A percentile compares a stretch with the other conserved stretches of the same genome.
Evolutionary conservation across 495 filamentous ascomycete genomes (phyloP).

Genomic region (Penicillium psychrofluorescens): DNA sequence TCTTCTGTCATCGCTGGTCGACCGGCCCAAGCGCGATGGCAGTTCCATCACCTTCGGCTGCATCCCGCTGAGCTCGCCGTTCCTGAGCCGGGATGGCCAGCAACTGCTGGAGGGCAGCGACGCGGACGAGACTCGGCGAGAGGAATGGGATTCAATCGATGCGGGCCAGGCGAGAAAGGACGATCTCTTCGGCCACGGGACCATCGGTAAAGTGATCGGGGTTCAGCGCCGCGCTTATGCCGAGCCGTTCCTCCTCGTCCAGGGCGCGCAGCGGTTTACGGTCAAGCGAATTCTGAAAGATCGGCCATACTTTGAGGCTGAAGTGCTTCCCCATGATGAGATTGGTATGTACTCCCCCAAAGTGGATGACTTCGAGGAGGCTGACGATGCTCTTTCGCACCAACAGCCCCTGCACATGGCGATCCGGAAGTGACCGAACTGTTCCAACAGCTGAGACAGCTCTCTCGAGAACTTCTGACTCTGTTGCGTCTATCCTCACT

Average conservation of each 20-base stretch:
- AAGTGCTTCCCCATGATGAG: conserved; percentile 57
- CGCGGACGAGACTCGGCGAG: conserved; percentile 28
- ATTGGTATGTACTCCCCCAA: conserved; percentile 32
- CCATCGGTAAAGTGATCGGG: conserved; percentile 73
- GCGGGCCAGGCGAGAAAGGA: conserved; percentile 56
- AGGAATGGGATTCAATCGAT: conserved; percentile 40
- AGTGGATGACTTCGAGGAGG: too few species aligned
- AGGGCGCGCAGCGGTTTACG: conserved; percentile 71
- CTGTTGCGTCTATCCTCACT: conserved; percentile 72
- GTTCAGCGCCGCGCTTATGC: conserved; percentile 73
- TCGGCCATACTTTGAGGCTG: conserved; percentile 78
- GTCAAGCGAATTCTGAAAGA: conserved; percentile 70
- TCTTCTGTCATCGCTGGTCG: conserved; percentile 69
- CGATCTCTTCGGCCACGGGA: conserved; percentile 70
- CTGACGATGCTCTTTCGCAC: not conserved
- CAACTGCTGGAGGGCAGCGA: conserved; percentile 52
- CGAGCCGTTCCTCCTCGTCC: conserved; percentile 75
- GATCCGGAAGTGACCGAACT: conserved; percentile 55
- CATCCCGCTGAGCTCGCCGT: conserved; percentile 67
- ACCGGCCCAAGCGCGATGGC: conserved; percentile 55
- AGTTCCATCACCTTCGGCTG: conserved; percentile 70
- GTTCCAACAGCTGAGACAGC: conserved; percentile 72
- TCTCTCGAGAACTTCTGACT: conserved; percentile 75
- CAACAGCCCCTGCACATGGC: conserved; percentile 34
- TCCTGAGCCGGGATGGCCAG: conserved; percentile 62